These are phyloP conservation scores for Mitragyna speciosa DNA, from an alignment of 257 asterid species.

Conservation along the genomic window DNA sequence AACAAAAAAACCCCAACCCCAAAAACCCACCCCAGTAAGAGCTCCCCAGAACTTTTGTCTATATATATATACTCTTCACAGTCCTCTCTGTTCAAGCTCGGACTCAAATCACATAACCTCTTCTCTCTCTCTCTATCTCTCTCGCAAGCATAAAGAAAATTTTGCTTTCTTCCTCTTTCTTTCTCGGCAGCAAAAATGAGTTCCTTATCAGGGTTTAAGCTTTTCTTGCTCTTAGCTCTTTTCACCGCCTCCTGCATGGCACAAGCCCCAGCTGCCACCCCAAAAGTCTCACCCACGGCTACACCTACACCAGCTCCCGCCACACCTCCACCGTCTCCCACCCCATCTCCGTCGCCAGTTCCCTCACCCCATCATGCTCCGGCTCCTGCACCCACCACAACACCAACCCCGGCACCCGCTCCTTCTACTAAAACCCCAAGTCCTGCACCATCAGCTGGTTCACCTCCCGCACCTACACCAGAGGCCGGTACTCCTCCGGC, in stretches of 20 bases:
- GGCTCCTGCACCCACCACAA: constrained; percentile 25
- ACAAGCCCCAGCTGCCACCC: constrained; percentile 60
- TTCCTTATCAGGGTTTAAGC: constrained; percentile 28
- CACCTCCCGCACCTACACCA: constrained; percentile 42
- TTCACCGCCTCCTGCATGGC: constrained; percentile 58
- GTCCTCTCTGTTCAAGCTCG: constrained; percentile 25
- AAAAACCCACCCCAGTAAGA: too few relatives aligned
- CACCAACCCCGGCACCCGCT: constrained; percentile 27
- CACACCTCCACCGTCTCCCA: background rate
- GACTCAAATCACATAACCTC: constrained; percentile 3
- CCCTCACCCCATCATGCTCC: constrained; percentile 38
- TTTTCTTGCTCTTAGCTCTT: constrained; percentile 51
- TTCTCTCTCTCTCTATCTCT: background rate
- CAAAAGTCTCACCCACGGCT: constrained; percentile 57
- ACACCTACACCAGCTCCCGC: constrained; percentile 42
- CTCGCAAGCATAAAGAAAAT: background rate
- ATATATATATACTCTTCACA: constrained; percentile 30
- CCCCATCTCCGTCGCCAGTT: constrained; percentile 7
- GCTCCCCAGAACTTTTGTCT: too few relatives aligned
- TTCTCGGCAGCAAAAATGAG: background rate
- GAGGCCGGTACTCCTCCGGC: constrained; percentile 28
- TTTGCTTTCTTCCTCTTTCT: background rate
- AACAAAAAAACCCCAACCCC: background rate
- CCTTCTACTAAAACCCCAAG: background rate
- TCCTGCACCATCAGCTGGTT: constrained; percentile 19